Conservation (phyloP, 208 protist genomes). For the Angomonas ambiguus region DNA sequence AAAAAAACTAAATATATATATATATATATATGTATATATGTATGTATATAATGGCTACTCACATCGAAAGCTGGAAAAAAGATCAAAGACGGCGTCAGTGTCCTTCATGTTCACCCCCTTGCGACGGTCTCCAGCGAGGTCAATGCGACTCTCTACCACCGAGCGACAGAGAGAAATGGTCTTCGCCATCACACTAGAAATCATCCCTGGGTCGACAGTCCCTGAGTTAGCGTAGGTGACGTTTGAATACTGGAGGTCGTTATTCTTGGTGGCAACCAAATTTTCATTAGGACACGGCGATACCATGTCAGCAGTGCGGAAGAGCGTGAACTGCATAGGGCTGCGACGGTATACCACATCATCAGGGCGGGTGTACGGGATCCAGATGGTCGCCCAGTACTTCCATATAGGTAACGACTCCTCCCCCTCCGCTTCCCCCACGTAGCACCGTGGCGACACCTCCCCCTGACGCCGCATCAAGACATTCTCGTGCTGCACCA, state of each 20-base stretch:
- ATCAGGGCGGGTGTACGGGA: conserved; percentile 31
- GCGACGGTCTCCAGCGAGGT: conserved; percentile 38
- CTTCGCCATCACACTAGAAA: conserved; percentile 46
- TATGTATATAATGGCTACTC: conserved; percentile 6
- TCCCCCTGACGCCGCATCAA: conserved; percentile 37
- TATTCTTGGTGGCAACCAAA: conserved; percentile 52
- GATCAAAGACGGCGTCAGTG: conserved; percentile 24
- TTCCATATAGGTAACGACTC: conserved; percentile 23
- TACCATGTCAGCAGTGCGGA: conserved; percentile 55
- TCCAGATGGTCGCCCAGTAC: conserved; percentile 39
- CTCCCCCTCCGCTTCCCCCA: conserved; percentile 26
- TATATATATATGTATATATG: conserved; percentile 11
- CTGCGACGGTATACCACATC: conserved; percentile 19
- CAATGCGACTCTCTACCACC: conserved; percentile 52
- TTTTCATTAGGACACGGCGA: conserved; percentile 49
- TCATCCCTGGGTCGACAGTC: conserved; percentile 40
- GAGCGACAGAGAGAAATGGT: conserved; percentile 49
- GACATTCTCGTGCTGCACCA: conserved; percentile 43
- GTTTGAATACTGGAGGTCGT: conserved; percentile 30
- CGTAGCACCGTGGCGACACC: conserved; percentile 36
- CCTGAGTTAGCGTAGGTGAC: conserved; percentile 23
- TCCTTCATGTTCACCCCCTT: conserved; percentile 40
- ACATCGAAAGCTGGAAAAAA: not conserved
- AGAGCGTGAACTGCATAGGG: conserved; percentile 52
- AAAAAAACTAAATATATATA: not conserved